phyloP scores from a whole-genome alignment of 2,329 filamentous ascomycete genomes.

The Dothistroma pini region DNA sequence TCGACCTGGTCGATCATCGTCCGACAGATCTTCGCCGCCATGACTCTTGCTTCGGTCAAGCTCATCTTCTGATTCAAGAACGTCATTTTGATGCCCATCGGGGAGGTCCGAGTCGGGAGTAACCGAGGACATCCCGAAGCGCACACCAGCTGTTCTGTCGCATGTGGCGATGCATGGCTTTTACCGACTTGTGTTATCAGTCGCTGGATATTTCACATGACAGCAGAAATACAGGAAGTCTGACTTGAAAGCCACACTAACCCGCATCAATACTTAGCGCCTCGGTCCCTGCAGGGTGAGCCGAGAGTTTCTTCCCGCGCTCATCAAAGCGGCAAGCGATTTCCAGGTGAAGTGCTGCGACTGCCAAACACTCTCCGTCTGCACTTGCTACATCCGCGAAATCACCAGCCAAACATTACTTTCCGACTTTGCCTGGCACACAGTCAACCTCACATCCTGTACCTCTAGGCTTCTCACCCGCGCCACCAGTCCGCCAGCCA shows the following conservation, averaged over 20 bases:
- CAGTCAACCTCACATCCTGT: background rate
- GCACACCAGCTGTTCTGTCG: background rate
- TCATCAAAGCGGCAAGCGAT: background rate
- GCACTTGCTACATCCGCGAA: background rate
- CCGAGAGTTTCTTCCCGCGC: background rate
- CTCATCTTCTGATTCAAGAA: background rate
- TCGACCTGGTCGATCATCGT: constrained; percentile 52
- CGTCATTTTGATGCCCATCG: background rate
- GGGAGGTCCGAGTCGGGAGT: constrained; percentile 10
- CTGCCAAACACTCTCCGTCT: background rate
- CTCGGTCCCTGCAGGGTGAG: background rate
- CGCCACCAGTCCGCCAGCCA: background rate
- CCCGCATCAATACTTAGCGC: background rate
- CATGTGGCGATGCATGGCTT: constrained; percentile 4
- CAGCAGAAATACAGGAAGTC: background rate
- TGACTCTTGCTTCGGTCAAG: background rate
- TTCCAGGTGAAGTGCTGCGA: background rate
- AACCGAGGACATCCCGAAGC: constrained; percentile 20
- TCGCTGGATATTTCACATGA: background rate
- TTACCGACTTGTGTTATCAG: background rate
- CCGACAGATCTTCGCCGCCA: constrained; percentile 2
- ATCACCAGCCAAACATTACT: constrained; percentile 3
- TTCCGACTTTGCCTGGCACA: constrained; percentile 3
- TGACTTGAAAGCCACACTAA: background rate
- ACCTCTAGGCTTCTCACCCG: background rate